A percentile compares a stretch with the other conserved stretches of the same genome.
phyloP scores from a whole-genome alignment of 345 rosid species.

The Geranium rotundifolium region DNA sequence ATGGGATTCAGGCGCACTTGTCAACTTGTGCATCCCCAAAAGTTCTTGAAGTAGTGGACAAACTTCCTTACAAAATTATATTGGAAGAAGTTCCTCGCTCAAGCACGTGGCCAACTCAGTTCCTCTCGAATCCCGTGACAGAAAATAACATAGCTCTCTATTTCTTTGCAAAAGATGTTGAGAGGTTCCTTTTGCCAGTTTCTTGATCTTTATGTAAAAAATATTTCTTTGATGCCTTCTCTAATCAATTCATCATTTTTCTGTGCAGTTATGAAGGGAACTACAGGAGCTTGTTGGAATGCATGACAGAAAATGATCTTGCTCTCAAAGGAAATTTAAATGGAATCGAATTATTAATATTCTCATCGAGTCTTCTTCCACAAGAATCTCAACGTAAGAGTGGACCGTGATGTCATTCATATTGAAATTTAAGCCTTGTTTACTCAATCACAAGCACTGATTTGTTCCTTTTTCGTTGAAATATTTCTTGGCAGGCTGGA shows the following conservation, averaged over 20 bases:
- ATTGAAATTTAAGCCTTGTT: not conserved
- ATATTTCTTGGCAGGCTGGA: conserved; percentile 18
- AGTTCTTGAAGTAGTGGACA: conserved; percentile 22
- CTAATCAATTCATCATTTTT: not conserved
- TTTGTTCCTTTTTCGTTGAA: not conserved
- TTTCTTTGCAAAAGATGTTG: conserved; percentile 41
- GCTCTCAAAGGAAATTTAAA: conserved; percentile 35
- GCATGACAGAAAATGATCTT: conserved; percentile 32
- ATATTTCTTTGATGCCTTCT: not conserved
- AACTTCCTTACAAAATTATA: conserved; percentile 27
- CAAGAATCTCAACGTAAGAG: conserved; percentile 38
- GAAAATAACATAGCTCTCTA: conserved; percentile 45
- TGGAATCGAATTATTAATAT: conserved; percentile 37
- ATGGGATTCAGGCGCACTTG: conserved; percentile 38
- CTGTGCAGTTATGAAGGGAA: conserved; percentile 28
- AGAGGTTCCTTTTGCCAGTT: conserved; percentile 22
- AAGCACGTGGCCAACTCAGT: conserved; percentile 37
- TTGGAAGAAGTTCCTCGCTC: conserved; percentile 36
- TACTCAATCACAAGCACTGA: not conserved
- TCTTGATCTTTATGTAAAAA: conserved; percentile 1
- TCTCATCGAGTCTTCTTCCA: conserved; percentile 36
- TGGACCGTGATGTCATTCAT: not conserved
- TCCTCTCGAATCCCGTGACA: conserved; percentile 18
- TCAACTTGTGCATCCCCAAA: conserved; percentile 25
- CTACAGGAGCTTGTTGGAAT: conserved; percentile 34